A percentile compares a stretch with the other conserved stretches of the same genome.
These are phyloP conservation scores for Sporormia fimetaria DNA, from an alignment of 495 filamentous ascomycete species.

Conservation along the genomic window DNA sequence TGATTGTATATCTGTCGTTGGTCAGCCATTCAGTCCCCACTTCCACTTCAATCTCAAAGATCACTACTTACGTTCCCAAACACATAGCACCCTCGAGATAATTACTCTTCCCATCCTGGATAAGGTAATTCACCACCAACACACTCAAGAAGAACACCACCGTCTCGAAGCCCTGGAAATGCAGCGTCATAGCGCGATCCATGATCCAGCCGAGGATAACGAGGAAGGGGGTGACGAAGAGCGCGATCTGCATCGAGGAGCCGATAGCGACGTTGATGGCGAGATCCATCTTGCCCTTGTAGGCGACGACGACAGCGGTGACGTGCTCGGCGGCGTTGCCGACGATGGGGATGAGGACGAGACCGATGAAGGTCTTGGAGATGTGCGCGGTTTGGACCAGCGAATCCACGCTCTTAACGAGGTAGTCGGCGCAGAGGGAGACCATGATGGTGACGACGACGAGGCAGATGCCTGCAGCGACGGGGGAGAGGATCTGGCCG, in stretches of 20 bases:
- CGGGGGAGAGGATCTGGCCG: conserved; percentile 51
- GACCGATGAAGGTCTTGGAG: conserved; percentile 91
- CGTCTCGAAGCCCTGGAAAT: conserved; percentile 89
- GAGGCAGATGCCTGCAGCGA: conserved; percentile 61
- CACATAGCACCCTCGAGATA: conserved; percentile 93
- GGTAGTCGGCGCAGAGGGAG: conserved; percentile 84
- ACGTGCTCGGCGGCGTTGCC: conserved; percentile 97
- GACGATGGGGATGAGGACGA: conserved; percentile 91
- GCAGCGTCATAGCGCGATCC: conserved; percentile 71
- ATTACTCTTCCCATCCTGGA: conserved; percentile 89
- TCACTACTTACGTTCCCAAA: conserved; percentile 52
- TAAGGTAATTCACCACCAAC: conserved; percentile 81
- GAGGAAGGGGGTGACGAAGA: conserved; percentile 81
- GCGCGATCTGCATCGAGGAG: conserved; percentile 85
- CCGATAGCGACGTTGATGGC: conserved; percentile 92
- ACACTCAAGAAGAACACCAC: conserved; percentile 86
- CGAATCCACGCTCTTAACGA: conserved; percentile 85
- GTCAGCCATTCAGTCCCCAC: too few species aligned
- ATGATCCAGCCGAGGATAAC: conserved; percentile 91
- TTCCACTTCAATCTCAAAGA: conserved; percentile 5
- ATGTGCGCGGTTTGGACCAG: conserved; percentile 75
- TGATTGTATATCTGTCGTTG: conserved; percentile 70
- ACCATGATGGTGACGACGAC: conserved; percentile 70
- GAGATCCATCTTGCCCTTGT: conserved; percentile 96
- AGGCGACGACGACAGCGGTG: conserved; percentile 81